These are phyloP conservation scores for Letharia columbiana DNA, from an alignment of 495 filamentous ascomycete genomes.

Conservation along the genomic window DNA sequence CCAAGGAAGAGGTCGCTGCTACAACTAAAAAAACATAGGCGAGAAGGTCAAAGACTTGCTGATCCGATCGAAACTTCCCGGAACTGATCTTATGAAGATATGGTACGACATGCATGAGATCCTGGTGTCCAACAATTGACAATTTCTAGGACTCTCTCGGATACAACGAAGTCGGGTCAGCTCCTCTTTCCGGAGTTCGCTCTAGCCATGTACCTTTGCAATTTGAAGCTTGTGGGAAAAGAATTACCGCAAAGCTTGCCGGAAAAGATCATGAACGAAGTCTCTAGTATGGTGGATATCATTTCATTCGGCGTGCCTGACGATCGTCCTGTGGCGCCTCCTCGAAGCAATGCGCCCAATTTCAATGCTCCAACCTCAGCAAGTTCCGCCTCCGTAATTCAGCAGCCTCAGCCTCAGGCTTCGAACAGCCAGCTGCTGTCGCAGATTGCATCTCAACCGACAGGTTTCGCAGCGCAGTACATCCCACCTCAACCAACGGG, in stretches of 20 bases:
- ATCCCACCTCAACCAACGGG: constrained; percentile 39
- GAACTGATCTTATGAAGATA: constrained; percentile 73
- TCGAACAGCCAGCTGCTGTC: constrained; percentile 70
- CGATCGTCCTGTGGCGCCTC: constrained; percentile 46
- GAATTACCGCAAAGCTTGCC: constrained; percentile 64
- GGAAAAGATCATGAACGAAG: constrained; percentile 86
- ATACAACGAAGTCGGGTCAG: constrained; percentile 94
- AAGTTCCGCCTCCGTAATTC: constrained; percentile 62
- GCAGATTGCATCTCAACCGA: constrained; percentile 68
- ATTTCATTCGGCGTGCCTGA: constrained; percentile 93
- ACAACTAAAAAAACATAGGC: constrained; percentile 34
- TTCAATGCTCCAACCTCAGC: constrained; percentile 59
- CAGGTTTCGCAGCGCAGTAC: constrained; percentile 56
- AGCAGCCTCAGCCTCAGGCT: constrained; percentile 73
- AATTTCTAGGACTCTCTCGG: constrained; percentile 68
- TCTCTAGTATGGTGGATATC: constrained; percentile 99
- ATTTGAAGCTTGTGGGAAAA: constrained; percentile 82
- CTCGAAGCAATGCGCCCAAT: constrained; percentile 64
- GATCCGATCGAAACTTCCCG: constrained; percentile 75
- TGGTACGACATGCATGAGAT: constrained; percentile 46
- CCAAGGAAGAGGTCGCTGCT: not conserved
- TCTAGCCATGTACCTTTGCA: constrained; percentile 97
- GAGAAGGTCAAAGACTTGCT: constrained; percentile 87
- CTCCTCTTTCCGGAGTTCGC: constrained; percentile 97
- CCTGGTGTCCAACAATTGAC: constrained; percentile 13